A percentile compares a stretch with the other conserved stretches of the same genome.
phyloP scores from a whole-genome alignment of 768 basidiomycete species.

The Guyanaporus albipodus region DNA sequence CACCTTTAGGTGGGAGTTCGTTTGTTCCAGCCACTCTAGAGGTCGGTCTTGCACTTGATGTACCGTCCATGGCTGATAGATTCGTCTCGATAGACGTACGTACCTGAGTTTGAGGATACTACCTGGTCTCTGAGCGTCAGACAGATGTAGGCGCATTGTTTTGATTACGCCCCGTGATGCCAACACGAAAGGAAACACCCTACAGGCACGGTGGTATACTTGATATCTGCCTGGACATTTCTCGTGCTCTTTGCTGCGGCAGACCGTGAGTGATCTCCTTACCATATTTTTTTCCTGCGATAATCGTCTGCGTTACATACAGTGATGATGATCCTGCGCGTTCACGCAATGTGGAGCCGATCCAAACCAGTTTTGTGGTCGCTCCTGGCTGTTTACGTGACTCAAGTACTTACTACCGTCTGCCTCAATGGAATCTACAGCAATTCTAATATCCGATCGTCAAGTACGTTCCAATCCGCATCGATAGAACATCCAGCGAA shows the following conservation, averaged over 20 bases:
- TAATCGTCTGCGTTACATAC: neutral
- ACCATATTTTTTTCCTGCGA: neutral
- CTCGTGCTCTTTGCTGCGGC: neutral
- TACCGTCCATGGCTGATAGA: too few species aligned
- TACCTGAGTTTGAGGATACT: neutral
- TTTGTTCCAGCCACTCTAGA: neutral
- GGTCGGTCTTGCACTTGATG: neutral
- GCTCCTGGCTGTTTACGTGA: neutral
- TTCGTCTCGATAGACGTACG: neutral
- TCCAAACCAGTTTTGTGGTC: neutral
- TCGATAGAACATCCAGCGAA: too few species aligned
- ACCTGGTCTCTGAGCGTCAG: neutral
- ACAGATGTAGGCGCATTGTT: neutral
- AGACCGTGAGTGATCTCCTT: neutral
- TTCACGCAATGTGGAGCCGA: neutral
- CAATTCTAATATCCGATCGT: neutral
- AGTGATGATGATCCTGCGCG: neutral
- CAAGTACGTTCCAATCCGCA: neutral
- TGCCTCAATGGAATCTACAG: neutral
- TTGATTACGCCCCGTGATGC: neutral
- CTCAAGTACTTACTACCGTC: neutral
- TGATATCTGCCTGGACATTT: neutral
- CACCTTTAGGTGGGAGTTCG: neutral
- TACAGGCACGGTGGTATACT: neutral
- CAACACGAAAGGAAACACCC: neutral